Evolutionary conservation across 768 basidiomycete species (phyloP).

Genomic region (Collybia sordida): DNA sequence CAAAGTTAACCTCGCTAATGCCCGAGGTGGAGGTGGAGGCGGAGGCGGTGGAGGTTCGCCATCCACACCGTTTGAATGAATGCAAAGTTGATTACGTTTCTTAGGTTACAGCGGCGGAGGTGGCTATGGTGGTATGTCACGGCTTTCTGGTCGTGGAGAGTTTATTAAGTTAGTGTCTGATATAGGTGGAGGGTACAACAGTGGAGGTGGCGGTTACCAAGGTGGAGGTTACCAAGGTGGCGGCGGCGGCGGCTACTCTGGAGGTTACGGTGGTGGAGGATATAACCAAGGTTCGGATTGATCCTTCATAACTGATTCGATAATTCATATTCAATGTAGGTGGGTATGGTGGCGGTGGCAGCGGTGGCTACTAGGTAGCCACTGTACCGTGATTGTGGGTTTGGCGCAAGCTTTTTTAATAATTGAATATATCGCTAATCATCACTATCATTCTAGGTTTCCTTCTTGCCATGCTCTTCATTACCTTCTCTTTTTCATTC

Average conservation of each 20-base stretch:
- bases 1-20: slow-evolving; percentile 84
- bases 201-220: slow-evolving; percentile 1
- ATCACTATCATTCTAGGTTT: neutral
- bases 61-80: neutral
- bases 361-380: slow-evolving; percentile 29
- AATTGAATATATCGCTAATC: neutral
- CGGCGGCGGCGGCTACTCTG: slow-evolving; percentile 22
- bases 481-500: slow-evolving; percentile 6
- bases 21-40: slow-evolving; percentile 54
- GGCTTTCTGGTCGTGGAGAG: neutral
- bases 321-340: too few relatives aligned
- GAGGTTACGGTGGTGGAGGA: slow-evolving; percentile 20
- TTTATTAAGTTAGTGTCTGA: neutral
- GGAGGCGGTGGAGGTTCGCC: slow-evolving; percentile 40
- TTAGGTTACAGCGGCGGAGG: slow-evolving; percentile 18
- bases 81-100: neutral
- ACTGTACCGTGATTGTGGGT: neutral
- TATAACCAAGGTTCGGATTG: slow-evolving; percentile 10
- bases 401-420: neutral
- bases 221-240: slow-evolving; percentile 10
- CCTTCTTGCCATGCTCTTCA: slow-evolving; percentile 7
- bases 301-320: neutral
- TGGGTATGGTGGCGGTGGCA: slow-evolving; percentile 27
- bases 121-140: slow-evolving; percentile 8
- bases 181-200: slow-evolving; percentile 4